These are phyloP conservation scores for Astrothelium macrocarpum DNA, from an alignment of 495 filamentous ascomycete genomes.

Conservation along the genomic window DNA sequence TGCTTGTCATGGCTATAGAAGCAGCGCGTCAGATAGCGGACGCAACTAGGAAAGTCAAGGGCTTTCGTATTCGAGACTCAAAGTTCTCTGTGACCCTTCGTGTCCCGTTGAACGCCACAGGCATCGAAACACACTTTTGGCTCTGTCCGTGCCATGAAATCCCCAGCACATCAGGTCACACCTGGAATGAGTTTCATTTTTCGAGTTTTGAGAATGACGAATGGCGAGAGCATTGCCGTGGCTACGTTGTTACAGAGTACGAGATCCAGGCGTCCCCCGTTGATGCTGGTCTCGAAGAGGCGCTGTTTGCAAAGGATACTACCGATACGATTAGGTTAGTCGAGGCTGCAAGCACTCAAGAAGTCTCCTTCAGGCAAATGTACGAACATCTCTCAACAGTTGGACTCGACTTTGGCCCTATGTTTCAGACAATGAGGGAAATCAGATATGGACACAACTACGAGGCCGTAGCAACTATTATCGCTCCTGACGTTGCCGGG, in stretches of 20 bases:
- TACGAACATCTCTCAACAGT: slow-evolving; percentile 11
- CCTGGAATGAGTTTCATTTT: slow-evolving; percentile 3
- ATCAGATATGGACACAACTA: neutral
- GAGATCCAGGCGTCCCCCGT: neutral
- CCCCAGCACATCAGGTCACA: neutral
- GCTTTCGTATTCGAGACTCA: neutral
- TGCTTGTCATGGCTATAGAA: slow-evolving; percentile 3
- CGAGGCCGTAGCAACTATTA: slow-evolving; percentile 6
- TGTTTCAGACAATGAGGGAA: slow-evolving; percentile 6
- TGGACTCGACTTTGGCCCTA: slow-evolving; percentile 17
- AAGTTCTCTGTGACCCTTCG: neutral
- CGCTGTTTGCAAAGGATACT: neutral
- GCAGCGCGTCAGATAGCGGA: neutral
- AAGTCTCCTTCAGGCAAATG: neutral
- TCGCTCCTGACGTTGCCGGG: slow-evolving; percentile 29
- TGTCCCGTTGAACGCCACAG: neutral
- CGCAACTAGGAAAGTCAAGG: neutral
- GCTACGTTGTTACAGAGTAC: slow-evolving; percentile 4
- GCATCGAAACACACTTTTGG: slow-evolving; percentile 3
- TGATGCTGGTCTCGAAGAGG: slow-evolving; percentile 5
- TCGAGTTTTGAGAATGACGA: slow-evolving; percentile 6
- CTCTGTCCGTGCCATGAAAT: neutral
- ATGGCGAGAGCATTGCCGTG: slow-evolving; percentile 8
- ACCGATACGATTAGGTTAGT: neutral
- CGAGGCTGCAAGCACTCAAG: neutral